Conservation (phyloP, 75 land plant species). For the Pinus tabuliformis region DNA sequence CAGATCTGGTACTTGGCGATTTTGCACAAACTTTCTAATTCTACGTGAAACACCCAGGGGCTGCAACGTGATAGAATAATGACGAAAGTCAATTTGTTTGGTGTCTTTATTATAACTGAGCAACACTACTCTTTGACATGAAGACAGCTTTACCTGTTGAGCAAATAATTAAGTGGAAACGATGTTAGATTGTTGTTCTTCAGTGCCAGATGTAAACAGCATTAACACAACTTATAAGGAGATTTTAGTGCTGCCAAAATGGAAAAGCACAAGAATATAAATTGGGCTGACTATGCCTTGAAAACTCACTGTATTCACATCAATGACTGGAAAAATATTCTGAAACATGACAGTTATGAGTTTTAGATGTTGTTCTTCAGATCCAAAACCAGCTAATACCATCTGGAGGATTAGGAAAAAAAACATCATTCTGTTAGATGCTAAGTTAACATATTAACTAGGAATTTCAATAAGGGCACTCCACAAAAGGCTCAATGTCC, state of each 20-base stretch:
- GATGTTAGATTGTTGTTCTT: not conserved
- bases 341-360: constrained; percentile 84
- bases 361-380: constrained; percentile 88
- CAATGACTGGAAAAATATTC: constrained; percentile 96
- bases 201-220: not conserved
- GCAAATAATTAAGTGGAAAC: not conserved
- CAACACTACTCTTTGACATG: constrained; percentile 91
- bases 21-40: constrained; percentile 93
- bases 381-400: constrained; percentile 93
- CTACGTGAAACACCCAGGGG: constrained; percentile 94
- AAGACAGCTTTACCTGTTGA: constrained; percentile 84
- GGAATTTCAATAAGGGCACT: not conserved
- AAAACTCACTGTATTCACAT: constrained; percentile 77
- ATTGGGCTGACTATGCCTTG: not conserved
- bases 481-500: not conserved
- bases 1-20: constrained; percentile 83
- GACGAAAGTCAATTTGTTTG: constrained; percentile 90
- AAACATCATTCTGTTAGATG: not conserved
- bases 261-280: not conserved
- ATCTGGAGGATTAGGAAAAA: constrained; percentile 47
- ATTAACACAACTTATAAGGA: not conserved
- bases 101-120: constrained; percentile 83
- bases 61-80: constrained; percentile 86
- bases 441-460: not conserved
- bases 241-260: not conserved